Evolutionary conservation across 176 grass and related monocot genomes (phyloP), one percentile per base, ranked within the genome.

Genomic region (Oryza officinalis): DNA sequence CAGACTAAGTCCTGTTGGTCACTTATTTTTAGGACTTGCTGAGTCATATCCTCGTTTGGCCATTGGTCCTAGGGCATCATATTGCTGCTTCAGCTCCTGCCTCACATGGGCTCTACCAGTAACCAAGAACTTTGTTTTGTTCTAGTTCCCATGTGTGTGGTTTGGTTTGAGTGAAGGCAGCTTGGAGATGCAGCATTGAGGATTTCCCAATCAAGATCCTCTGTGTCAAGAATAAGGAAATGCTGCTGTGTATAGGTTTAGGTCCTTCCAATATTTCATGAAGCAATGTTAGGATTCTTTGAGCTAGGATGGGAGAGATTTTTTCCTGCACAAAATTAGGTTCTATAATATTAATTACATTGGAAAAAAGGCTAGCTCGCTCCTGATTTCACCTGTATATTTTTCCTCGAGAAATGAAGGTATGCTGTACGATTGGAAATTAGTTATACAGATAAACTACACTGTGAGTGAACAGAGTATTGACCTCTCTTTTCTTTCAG

Each of bases 91-190:
- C n/a, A n/a, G n/a, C 57, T 61, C n/a, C 57, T 61, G 57, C 5
- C 40, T 76, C 83, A 89, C 88, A 57, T 85, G 83, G 77, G 54
- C 65, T 89, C 54, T 65, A 85, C 82, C 87, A 3, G 13, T 65
- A 31, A 54, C 82, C 77, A 81, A 86, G 26, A 26, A 72, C 57
- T 65, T 86, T 77, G 83, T 81, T 64, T 65, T 28, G 54, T 31
- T 44, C 83, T 67, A 86, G 77, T 82, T 77, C 83, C 65, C 26
- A 89, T 71, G 35, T 49, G 52, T 82, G 54, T 10, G 40, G 40
- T 41, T 66, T 32, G 10, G 22, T 23, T 23, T 52, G 40, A 59
- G n/a, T 65, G 70, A 69, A 74, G 71, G 79, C 38, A 37, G 38
- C 40, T 23, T 23, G 74, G 25, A 71, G 38, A 76, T 26, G 10